Percentiles rank a stretch among this genome's conserved stretches.
Conservation (phyloP, 495 filamentous ascomycete species). For the Penicillium arizonense region DNA sequence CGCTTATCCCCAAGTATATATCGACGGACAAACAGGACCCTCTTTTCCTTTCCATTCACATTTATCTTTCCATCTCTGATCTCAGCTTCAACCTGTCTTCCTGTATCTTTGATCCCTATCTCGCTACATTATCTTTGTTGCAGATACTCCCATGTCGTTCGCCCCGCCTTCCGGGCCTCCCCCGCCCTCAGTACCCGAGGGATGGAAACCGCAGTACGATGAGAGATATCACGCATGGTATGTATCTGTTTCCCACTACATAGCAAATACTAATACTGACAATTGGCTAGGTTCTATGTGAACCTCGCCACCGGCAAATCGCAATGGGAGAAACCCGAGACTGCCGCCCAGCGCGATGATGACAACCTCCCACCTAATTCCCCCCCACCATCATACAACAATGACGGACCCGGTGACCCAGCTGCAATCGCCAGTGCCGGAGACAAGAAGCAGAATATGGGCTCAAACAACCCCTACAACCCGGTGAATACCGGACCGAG, state of each 20-base stretch:
- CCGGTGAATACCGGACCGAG: constrained; percentile 11
- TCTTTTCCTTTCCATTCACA: neutral
- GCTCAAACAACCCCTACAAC: constrained; percentile 61
- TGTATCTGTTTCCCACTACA: constrained; percentile 14
- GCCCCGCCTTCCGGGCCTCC: constrained; percentile 74
- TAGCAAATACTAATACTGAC: constrained; percentile 17
- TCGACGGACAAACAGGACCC: neutral
- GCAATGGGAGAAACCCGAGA: constrained; percentile 79
- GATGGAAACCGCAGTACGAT: constrained; percentile 82
- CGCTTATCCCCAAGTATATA: constrained; percentile 1
- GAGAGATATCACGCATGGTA: constrained; percentile 77
- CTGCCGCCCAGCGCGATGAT: constrained; percentile 51
- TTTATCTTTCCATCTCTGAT: neutral
- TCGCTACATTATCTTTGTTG: neutral
- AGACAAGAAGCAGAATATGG: constrained; percentile 58
- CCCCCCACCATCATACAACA: constrained; percentile 64
- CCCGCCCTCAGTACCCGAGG: constrained; percentile 82
- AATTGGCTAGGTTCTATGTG: constrained; percentile 71
- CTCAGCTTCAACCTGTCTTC: too few species aligned
- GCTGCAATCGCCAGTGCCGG: constrained; percentile 24
- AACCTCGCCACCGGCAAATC: constrained; percentile 83
- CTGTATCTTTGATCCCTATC: neutral
- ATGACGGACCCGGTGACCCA: constrained; percentile 36
- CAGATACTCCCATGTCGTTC: constrained; percentile 25
- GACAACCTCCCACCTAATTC: constrained; percentile 46